A percentile compares a stretch with the other conserved stretches of the same genome.
Conservation (phyloP, 148 eudicot genomes). For the Euryodendron excelsum region DNA sequence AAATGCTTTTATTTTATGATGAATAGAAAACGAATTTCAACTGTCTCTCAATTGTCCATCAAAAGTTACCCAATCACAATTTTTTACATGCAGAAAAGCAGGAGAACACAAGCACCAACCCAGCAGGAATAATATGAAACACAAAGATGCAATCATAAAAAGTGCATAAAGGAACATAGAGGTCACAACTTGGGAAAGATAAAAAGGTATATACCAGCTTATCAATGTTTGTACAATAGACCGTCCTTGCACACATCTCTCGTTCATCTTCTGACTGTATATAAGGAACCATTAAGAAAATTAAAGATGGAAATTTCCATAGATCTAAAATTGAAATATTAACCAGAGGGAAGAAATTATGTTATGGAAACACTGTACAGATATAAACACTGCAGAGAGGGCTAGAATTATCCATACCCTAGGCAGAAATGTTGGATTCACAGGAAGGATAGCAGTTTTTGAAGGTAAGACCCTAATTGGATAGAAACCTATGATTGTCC, state of each 20-base stretch:
- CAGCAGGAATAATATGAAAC: slow-evolving; percentile 2
- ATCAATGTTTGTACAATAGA: slow-evolving; percentile 96
- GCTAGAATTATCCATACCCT: slow-evolving; percentile 46
- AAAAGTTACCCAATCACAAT: not conserved
- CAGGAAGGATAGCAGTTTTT: slow-evolving; percentile 97
- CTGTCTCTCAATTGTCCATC: not conserved
- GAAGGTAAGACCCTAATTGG: slow-evolving; percentile 89
- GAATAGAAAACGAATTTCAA: not conserved
- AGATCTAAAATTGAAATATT: not conserved
- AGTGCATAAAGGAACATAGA: not conserved
- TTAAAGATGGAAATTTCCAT: not conserved
- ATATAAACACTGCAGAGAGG: not conserved
- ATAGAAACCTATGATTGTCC: slow-evolving; percentile 80
- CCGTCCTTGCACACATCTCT: slow-evolving; percentile 96
- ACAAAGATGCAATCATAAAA: not conserved
- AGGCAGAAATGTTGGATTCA: slow-evolving; percentile 93
- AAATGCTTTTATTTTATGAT: not conserved
- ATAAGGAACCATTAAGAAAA: not conserved
- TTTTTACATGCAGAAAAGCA: not conserved
- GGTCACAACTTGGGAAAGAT: not conserved
- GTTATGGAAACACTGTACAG: not conserved
- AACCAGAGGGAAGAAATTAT: not conserved
- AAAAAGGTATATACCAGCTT: slow-evolving; percentile 54
- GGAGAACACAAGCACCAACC: slow-evolving; percentile 8
- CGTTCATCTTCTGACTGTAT: slow-evolving; percentile 86